These are phyloP conservation scores for Vicia sativa DNA, from an alignment of 306 rosid species.

Conservation along the genomic window DNA sequence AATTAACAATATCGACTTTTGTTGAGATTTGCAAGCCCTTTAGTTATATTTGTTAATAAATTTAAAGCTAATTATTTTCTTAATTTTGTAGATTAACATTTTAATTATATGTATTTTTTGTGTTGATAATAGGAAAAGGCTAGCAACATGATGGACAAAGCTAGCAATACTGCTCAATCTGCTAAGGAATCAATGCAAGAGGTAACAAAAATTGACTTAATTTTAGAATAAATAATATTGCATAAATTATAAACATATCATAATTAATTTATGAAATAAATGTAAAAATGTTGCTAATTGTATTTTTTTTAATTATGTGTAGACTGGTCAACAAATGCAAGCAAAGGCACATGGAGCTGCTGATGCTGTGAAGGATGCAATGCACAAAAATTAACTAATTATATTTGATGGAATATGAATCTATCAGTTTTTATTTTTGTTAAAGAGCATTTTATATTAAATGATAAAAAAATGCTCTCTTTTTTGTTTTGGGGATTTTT, in stretches of 20 bases:
- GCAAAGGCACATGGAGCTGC: constrained; percentile 54
- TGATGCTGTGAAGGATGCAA: constrained; percentile 59
- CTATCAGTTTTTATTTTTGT: background rate
- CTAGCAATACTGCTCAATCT: constrained; percentile 50
- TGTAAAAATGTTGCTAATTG: background rate
- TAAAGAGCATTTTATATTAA: constrained; percentile 12
- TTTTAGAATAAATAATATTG: background rate
- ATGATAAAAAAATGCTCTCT: constrained; percentile 14
- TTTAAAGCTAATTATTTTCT: background rate
- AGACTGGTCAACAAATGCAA: constrained; percentile 54
- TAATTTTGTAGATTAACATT: background rate
- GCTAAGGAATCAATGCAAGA: constrained; percentile 53
- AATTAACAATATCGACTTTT: too few relatives aligned
- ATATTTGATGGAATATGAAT: background rate
- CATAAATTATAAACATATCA: background rate
- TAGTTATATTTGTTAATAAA: background rate
- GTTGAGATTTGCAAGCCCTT: too few relatives aligned
- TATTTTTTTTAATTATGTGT: background rate
- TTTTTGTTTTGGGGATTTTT: background rate
- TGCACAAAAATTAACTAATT: constrained; percentile 44
- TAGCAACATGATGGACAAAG: constrained; percentile 49
- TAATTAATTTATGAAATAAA: background rate
- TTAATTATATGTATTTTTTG: background rate
- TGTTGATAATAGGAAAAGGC: constrained; percentile 55
- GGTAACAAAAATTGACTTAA: constrained; percentile 18